Conservation (phyloP, 345 rosid genomes). For the Barbarea vulgaris region DNA sequence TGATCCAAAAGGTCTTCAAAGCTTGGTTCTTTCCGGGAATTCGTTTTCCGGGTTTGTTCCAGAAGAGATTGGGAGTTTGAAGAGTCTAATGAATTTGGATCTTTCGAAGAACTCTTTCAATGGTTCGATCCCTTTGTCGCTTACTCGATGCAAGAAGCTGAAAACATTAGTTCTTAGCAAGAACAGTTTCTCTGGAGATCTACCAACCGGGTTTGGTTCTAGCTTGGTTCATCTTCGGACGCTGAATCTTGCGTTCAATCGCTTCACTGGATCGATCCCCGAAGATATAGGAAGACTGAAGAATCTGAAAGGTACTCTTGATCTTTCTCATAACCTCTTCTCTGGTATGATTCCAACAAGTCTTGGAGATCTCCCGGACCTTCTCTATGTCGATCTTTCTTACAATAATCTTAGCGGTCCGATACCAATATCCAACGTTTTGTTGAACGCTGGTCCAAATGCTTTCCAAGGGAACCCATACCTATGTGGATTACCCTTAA, state of each 20-base stretch:
- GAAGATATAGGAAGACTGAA: slow-evolving; percentile 57
- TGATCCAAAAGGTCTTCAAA: slow-evolving; percentile 55
- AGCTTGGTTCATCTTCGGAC: slow-evolving; percentile 48
- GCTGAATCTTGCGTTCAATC: slow-evolving; percentile 67
- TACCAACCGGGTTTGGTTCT: slow-evolving; percentile 52
- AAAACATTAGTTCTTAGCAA: slow-evolving; percentile 57
- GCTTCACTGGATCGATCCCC: slow-evolving; percentile 59
- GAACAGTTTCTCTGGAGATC: slow-evolving; percentile 61
- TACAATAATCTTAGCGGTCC: slow-evolving; percentile 75
- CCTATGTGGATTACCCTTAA: slow-evolving; percentile 78
- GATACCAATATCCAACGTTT: slow-evolving; percentile 60
- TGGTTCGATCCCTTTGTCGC: slow-evolving; percentile 52
- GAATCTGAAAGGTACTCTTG: slow-evolving; percentile 61
- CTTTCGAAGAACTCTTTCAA: slow-evolving; percentile 60
- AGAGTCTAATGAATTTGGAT: slow-evolving; percentile 57
- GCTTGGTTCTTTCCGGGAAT: slow-evolving; percentile 74
- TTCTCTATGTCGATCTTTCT: slow-evolving; percentile 71
- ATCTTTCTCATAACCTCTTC: slow-evolving; percentile 81
- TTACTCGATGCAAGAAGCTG: slow-evolving; percentile 59
- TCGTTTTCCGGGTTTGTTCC: slow-evolving; percentile 76
- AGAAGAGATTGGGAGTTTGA: slow-evolving; percentile 54
- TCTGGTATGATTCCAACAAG: slow-evolving; percentile 65
- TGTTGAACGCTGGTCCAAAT: slow-evolving; percentile 69
- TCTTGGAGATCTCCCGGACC: slow-evolving; percentile 69
- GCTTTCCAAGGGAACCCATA: slow-evolving; percentile 73